Conservation (phyloP, 2,329 filamentous ascomycete species). For the Hortaea werneckii region DNA sequence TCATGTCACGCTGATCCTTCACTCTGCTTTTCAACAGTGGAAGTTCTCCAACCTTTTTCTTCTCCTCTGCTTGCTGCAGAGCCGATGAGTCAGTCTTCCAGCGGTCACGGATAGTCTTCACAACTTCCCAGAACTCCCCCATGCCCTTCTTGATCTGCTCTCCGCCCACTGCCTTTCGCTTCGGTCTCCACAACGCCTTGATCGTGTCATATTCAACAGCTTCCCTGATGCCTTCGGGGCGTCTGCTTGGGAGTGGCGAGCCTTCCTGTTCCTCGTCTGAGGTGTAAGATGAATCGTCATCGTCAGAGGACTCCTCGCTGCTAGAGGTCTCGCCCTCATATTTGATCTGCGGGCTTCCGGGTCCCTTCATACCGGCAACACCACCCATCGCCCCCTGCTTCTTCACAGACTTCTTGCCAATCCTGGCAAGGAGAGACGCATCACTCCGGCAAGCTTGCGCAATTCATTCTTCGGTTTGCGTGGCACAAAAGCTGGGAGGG, state of each 20-base stretch:
- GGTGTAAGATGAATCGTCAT: slow-evolving; percentile 40
- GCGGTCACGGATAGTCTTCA: slow-evolving; percentile 49
- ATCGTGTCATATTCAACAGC: slow-evolving; percentile 50
- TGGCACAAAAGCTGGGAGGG: slow-evolving; percentile 32
- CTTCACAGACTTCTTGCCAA: slow-evolving; percentile 25
- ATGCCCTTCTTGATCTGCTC: slow-evolving; percentile 46
- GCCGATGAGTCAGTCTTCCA: slow-evolving; percentile 50
- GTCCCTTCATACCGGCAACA: background rate
- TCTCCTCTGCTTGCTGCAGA: slow-evolving; percentile 48
- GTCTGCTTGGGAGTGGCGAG: slow-evolving; percentile 43
- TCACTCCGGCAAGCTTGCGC: slow-evolving; percentile 33
- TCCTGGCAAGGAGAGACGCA: slow-evolving; percentile 29
- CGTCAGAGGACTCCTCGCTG: slow-evolving; percentile 33
- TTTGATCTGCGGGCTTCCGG: slow-evolving; percentile 10
- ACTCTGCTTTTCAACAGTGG: slow-evolving; percentile 47
- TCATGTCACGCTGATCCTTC: slow-evolving; percentile 45
- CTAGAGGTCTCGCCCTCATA: slow-evolving; percentile 33
- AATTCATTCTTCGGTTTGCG: slow-evolving; percentile 39
- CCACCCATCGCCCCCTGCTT: slow-evolving; percentile 9
- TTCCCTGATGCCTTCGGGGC: slow-evolving; percentile 42
- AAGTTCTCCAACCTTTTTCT: slow-evolving; percentile 45
- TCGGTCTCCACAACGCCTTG: slow-evolving; percentile 51
- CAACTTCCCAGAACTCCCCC: slow-evolving; percentile 48
- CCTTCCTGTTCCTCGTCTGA: slow-evolving; percentile 44
- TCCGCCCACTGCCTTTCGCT: slow-evolving; percentile 38